phyloP scores from a whole-genome alignment of 352 stramenopile species.

The Phytophthora aleatoria region DNA sequence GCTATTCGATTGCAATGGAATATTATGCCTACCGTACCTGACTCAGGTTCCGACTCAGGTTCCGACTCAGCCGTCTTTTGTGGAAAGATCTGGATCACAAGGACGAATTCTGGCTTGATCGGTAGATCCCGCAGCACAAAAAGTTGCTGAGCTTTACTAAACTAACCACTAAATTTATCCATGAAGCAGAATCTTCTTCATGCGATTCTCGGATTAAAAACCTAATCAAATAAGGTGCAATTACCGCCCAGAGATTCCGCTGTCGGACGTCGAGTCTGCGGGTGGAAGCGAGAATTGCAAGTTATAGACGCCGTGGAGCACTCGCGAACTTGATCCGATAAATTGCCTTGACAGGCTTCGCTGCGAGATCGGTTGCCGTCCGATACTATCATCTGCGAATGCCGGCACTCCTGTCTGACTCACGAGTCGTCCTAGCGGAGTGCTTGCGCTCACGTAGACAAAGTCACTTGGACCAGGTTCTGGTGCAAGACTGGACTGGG shows the following conservation, averaged over 20 bases:
- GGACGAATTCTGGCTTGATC: not conserved
- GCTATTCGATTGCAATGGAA: no score
- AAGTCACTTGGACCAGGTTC: constrained; percentile 26
- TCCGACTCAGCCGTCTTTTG: not conserved
- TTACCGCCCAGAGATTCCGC: not conserved
- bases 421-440: constrained; percentile 5
- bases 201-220: not conserved
- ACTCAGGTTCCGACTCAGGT: no score
- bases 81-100: not conserved
- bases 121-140: not conserved
- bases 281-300: constrained; percentile 1
- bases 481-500: constrained; percentile 22
- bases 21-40: no score
- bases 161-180: no score
- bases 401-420: constrained; percentile 6
- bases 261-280: constrained; percentile 10
- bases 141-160: no score
- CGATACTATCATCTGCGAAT: constrained; percentile 2
- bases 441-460: constrained; percentile 11
- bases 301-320: constrained; percentile 25
- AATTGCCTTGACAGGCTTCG: constrained; percentile 13
- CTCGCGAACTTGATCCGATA: constrained; percentile 17
- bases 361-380: constrained; percentile 1
- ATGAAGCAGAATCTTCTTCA: not conserved
- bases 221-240: not conserved